phyloP scores from a whole-genome alignment of 2,329 filamentous ascomycete genomes.

The Claviceps sp. region DNA sequence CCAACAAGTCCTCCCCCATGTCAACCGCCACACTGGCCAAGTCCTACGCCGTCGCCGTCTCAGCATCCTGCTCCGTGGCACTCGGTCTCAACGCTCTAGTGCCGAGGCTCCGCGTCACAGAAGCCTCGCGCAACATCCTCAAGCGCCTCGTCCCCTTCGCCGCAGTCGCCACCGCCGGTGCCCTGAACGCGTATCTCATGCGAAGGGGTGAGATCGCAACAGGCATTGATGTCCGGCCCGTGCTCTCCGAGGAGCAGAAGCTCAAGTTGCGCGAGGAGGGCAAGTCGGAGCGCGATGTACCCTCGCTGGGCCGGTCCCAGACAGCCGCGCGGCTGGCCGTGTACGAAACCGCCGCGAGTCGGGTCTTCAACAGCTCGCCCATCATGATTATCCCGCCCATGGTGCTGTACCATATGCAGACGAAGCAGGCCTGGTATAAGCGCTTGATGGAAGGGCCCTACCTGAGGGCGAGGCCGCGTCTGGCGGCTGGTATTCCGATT shows the following conservation, averaged over 20 bases:
- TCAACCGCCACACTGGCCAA: conserved; percentile 68
- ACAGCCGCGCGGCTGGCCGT: conserved; percentile 83
- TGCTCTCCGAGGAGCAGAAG: conserved; percentile 59
- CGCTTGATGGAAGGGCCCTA: conserved; percentile 50
- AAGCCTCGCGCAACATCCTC: conserved; percentile 62
- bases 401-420: conserved; percentile 69
- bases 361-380: conserved; percentile 86
- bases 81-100: conserved; percentile 84
- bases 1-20: conserved; percentile 91
- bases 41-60: conserved; percentile 84
- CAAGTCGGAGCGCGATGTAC: conserved; percentile 49
- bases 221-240: conserved; percentile 86
- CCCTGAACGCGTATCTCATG: conserved; percentile 95
- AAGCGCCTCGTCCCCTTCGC: conserved; percentile 89
- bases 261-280: conserved; percentile 40
- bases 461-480: conserved; percentile 62
- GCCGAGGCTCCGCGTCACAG: conserved; percentile 68
- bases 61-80: conserved; percentile 86
- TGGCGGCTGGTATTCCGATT: conserved; percentile 41
- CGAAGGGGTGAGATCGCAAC: conserved; percentile 86
- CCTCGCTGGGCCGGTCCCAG: conserved; percentile 72
- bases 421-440: conserved; percentile 26
- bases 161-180: conserved; percentile 81
- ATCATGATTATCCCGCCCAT: conserved; percentile 95
- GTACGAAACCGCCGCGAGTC: conserved; percentile 78